Evolutionary conservation across 1,284 basidiomycete genomes (phyloP).

Genomic region (Phaffia rhodozyma): DNA sequence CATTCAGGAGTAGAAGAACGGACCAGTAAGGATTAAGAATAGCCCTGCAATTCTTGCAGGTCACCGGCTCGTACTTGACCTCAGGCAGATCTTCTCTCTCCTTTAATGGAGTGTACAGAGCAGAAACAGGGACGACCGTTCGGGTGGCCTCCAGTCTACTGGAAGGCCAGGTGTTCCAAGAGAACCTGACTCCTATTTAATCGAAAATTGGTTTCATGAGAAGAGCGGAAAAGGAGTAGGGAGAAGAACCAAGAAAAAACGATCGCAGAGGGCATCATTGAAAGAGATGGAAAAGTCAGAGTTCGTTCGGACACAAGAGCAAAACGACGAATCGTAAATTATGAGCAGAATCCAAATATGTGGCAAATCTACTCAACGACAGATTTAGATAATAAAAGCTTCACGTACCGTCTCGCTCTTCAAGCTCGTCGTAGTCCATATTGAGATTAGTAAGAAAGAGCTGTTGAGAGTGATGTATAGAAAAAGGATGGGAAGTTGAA

Average conservation of each 20-base stretch:
- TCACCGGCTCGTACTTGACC: slow-evolving; percentile 94
- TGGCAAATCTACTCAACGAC: neutral
- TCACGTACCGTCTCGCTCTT: slow-evolving; percentile 49
- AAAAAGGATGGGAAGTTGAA: too few relatives aligned
- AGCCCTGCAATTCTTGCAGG: slow-evolving; percentile 95
- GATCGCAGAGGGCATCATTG: too few relatives aligned
- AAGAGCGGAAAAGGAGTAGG: neutral
- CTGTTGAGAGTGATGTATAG: too few relatives aligned
- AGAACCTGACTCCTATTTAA: slow-evolving; percentile 58
- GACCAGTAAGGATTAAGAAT: slow-evolving; percentile 97
- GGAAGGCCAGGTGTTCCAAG: slow-evolving; percentile 98
- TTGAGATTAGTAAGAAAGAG: neutral
- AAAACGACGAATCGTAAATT: neutral
- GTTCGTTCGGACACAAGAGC: neutral
- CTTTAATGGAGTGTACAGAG: slow-evolving; percentile 95
- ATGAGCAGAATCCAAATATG: neutral
- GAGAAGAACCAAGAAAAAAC: neutral
- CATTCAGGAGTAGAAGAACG: slow-evolving; percentile 22
- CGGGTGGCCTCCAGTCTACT: slow-evolving; percentile 94
- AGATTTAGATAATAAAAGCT: neutral
- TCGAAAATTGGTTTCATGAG: slow-evolving; percentile 28
- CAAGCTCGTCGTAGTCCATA: slow-evolving; percentile 29
- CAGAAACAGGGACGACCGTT: slow-evolving; percentile 94
- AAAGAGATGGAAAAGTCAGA: too few relatives aligned
- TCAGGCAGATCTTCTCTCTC: slow-evolving; percentile 88